Percentiles rank a stretch among this genome's conserved stretches.
Evolutionary conservation across 148 eudicot genomes (phyloP).

Genomic region (Heliamphora exappendiculata): DNA sequence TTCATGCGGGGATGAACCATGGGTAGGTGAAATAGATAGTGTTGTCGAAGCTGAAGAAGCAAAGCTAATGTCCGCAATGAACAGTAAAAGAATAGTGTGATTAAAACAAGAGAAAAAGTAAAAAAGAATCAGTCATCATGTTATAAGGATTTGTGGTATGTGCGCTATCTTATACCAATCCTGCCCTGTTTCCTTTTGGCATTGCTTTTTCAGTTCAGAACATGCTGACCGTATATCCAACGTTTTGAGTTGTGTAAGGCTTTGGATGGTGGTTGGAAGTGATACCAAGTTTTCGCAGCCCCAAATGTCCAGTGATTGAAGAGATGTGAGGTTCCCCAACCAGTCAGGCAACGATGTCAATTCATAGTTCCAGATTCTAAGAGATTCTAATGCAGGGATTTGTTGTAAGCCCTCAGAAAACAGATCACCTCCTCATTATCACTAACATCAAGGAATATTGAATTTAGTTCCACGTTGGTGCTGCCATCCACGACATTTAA

Average conservation of each 20-base stretch:
- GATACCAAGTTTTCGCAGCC: not conserved
- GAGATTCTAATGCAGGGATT: not conserved
- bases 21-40: too few species aligned
- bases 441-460: not conserved
- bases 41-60: too few species aligned
- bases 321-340: not conserved
- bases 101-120: too few species aligned
- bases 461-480: not conserved
- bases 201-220: conserved; percentile 1
- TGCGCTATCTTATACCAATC: conserved; percentile 14
- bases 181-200: not conserved
- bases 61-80: too few species aligned
- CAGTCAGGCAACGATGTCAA: not conserved
- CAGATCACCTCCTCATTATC: not conserved
- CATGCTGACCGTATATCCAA: not conserved
- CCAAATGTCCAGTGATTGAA: not conserved
- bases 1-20: too few species aligned
- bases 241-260: conserved; percentile 2
- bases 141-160: not conserved
- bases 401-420: conserved; percentile 3
- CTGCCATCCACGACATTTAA: not conserved
- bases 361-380: rapidly evolving
- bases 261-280: not conserved
- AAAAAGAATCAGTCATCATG: too few species aligned
- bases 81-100: too few species aligned